These are phyloP conservation scores for Misopates orontium DNA, from an alignment of 257 asterid species.

Conservation along the genomic window DNA sequence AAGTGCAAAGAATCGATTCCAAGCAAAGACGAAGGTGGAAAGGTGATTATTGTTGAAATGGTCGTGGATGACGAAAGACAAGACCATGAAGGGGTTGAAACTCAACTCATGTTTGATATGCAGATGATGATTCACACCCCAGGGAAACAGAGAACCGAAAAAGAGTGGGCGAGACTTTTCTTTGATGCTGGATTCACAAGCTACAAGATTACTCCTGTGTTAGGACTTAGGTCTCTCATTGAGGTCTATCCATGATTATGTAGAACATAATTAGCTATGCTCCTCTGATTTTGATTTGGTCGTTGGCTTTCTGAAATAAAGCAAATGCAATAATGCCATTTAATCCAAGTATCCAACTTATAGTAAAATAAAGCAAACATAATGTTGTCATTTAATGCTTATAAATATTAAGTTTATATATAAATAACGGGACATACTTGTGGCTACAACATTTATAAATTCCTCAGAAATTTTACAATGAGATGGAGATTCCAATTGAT, in stretches of 20 bases:
- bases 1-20: conserved; percentile 27
- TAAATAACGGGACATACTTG: too few species aligned
- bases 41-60: conserved; percentile 1
- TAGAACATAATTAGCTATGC: too few species aligned
- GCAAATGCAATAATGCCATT: too few species aligned
- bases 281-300: too few species aligned
- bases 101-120: conserved; percentile 3
- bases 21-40: conserved; percentile 21
- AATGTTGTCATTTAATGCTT: too few species aligned
- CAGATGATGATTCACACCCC: neutral
- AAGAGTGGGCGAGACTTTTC: conserved; percentile 4
- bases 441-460: too few species aligned
- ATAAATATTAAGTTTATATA: too few species aligned
- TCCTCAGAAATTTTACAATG: too few species aligned
- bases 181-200: neutral
- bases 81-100: neutral
- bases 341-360: too few species aligned
- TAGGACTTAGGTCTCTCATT: conserved; percentile 1
- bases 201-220: conserved; percentile 11
- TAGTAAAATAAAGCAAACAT: too few species aligned
- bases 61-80: neutral
- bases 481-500: too few species aligned
- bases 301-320: too few species aligned
- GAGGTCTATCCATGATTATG: conserved; percentile 3
- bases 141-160: conserved; percentile 12